Conservation (phyloP, 192 early-diverging fungal genomes). For the Entophlyctis luteolus region DNA sequence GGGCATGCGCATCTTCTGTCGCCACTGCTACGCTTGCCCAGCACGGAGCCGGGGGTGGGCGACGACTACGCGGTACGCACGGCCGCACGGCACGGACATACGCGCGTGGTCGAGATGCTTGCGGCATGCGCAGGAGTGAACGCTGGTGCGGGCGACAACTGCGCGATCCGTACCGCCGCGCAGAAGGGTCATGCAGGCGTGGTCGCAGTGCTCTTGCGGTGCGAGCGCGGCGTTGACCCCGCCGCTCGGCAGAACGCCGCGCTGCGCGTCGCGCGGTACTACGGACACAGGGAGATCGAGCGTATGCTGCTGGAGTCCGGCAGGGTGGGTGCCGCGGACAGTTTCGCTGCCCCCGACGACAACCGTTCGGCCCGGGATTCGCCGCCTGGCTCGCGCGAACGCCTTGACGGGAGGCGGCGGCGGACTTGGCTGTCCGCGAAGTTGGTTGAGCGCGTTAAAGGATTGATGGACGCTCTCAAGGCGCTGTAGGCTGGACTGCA, state of each 20-base stretch:
- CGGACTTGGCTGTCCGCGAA: too few species aligned
- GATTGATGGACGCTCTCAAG: too few species aligned
- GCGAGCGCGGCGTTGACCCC: not conserved
- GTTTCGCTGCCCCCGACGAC: too few species aligned
- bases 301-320: not conserved
- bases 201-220: not conserved
- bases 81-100: not conserved
- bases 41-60: not conserved
- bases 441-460: too few species aligned
- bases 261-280: not conserved
- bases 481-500: too few species aligned
- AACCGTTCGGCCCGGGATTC: too few species aligned
- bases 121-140: not conserved
- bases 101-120: not conserved
- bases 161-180: slow-evolving; percentile 1
- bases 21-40: not conserved
- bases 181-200: slow-evolving; percentile 3
- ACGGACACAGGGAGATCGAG: not conserved
- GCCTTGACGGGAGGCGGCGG: too few species aligned
- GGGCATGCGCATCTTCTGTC: not conserved
- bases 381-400: too few species aligned
- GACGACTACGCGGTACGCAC: not conserved
- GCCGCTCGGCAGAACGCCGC: not conserved
- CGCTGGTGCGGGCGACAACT: not conserved
- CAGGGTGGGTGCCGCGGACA: not conserved